Evolutionary conservation across 768 basidiomycete genomes (phyloP), one percentile per base, ranked within the genome.

Genomic region (Termitomyces sp.): DNA sequence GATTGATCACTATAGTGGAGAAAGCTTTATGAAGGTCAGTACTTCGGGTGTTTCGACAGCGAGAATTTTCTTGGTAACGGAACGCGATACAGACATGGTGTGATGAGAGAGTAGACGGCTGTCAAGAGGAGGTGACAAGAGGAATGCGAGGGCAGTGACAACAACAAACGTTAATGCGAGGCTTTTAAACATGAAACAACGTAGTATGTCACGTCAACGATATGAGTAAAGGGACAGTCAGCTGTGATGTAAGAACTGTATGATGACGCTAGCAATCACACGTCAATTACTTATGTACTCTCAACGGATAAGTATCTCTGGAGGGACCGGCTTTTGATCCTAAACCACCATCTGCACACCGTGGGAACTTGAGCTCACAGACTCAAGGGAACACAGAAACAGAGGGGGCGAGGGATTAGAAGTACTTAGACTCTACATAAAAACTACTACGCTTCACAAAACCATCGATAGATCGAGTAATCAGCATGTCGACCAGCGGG

Each of bases 11-110:
- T 27, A 20, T 1, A 20, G 34, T 16, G 14, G 20, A 22, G 44
- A 48, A 30, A 49, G 26, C 24, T 52, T 42, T 8, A 39, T 32
- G 42, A 30, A 33, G 3, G n/a, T 10, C 69, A 34, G 45, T 26
- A 86, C 89, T 77, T 91, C 91, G 10, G 84, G 74, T 3, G 83
- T 86, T 68, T 93, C 91, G 18, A 87, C 75, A 0, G 95, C 87
- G 12, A 89, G 74, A 2, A 95, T 89, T 56, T 83, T 86, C 72
- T 93, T 89, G 60, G 85, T 67, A 22, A 94, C 88, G n/a, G 68
- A 73, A 36, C 94, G 86, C 20, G 89, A 89, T 37, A 81, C 64
- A 32, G 78, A 70, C 40, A 69, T 57, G 30, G 68, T 51, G 40
- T 72, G 56, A 70, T 49, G 52, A 51, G 47, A 47, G 22, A 58